Conservation (phyloP, 2,329 filamentous ascomycete genomes). For the Cordyceps cicadae region DNA sequence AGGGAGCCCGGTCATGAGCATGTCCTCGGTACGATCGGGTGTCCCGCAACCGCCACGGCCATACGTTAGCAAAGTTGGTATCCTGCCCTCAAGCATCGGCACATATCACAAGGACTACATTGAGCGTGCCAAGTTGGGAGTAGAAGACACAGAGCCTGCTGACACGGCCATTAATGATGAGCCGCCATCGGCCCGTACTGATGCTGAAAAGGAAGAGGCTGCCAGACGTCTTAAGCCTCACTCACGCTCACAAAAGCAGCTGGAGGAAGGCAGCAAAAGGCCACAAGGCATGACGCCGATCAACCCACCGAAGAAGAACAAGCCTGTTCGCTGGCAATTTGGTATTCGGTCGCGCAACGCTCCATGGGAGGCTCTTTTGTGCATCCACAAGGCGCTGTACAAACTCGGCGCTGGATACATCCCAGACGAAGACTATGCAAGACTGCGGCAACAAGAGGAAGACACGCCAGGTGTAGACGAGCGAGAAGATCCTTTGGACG, state of each 20-base stretch:
- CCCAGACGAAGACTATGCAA: slow-evolving; percentile 50
- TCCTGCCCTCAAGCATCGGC: slow-evolving; percentile 84
- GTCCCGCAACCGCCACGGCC: slow-evolving; percentile 45
- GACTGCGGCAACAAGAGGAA: slow-evolving; percentile 20
- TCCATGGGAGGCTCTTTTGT: slow-evolving; percentile 87
- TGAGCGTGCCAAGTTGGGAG: slow-evolving; percentile 56
- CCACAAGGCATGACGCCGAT: slow-evolving; percentile 57
- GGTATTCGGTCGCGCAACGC: slow-evolving; percentile 91
- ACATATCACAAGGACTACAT: slow-evolving; percentile 88
- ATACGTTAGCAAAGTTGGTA: slow-evolving; percentile 77
- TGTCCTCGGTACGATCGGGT: slow-evolving; percentile 47
- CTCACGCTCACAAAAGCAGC: slow-evolving; percentile 59
- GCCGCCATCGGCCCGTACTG: slow-evolving; percentile 43
- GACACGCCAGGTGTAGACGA: slow-evolving; percentile 30
- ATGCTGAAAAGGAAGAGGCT: slow-evolving; percentile 74
- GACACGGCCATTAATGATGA: slow-evolving; percentile 40
- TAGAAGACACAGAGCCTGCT: slow-evolving; percentile 34
- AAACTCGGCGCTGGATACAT: slow-evolving; percentile 89
- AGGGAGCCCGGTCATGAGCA: slow-evolving; percentile 44
- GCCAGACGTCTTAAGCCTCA: slow-evolving; percentile 79
- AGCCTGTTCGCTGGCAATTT: slow-evolving; percentile 93
- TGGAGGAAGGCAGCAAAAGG: slow-evolving; percentile 55
- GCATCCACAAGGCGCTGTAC: slow-evolving; percentile 84
- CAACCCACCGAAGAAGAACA: slow-evolving; percentile 59
- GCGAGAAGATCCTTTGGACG: slow-evolving; percentile 27